Conservation (phyloP, 768 basidiomycete species). For the Cyclocybe aegerita region DNA sequence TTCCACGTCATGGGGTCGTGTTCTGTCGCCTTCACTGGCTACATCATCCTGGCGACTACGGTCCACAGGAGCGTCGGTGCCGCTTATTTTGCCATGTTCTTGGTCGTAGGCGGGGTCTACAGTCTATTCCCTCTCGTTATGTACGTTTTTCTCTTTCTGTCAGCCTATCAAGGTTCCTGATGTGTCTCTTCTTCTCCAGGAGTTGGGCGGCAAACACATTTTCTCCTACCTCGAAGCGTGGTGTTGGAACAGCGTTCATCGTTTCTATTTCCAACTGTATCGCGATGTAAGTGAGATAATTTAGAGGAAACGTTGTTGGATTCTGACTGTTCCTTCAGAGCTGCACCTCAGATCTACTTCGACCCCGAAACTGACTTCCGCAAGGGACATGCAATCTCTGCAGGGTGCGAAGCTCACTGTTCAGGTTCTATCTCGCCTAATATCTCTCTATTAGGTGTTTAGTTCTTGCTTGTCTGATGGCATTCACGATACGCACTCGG, state of each 20-base stretch:
- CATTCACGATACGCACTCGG: constrained; percentile 46
- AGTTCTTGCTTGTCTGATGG: constrained; percentile 38
- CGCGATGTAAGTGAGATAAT: constrained; percentile 42
- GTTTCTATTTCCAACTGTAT: constrained; percentile 59
- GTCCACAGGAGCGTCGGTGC: constrained; percentile 52
- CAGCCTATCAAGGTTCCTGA: background rate
- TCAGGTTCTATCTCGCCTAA: background rate
- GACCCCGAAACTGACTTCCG: constrained; percentile 49
- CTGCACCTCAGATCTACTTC: constrained; percentile 59
- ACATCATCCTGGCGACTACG: constrained; percentile 51
- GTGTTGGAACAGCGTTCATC: constrained; percentile 60
- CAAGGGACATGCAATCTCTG: constrained; percentile 57
- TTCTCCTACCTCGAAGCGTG: constrained; percentile 59
- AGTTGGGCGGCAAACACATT: constrained; percentile 61
- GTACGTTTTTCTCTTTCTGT: constrained; percentile 28
- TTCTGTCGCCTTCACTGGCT: constrained; percentile 45
- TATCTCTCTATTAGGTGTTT: constrained; percentile 33
- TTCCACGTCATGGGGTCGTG: constrained; percentile 55
- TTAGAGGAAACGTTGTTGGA: background rate
- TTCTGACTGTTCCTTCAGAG: constrained; percentile 28
- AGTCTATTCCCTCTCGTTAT: constrained; percentile 59
- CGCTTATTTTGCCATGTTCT: constrained; percentile 56
- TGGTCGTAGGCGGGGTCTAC: constrained; percentile 54
- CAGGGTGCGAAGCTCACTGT: constrained; percentile 34
- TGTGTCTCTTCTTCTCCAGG: constrained; percentile 20